Base-by-base conservation (phyloP, 768 basidiomycete species). In the Leccinum fibrillosum region DNA sequence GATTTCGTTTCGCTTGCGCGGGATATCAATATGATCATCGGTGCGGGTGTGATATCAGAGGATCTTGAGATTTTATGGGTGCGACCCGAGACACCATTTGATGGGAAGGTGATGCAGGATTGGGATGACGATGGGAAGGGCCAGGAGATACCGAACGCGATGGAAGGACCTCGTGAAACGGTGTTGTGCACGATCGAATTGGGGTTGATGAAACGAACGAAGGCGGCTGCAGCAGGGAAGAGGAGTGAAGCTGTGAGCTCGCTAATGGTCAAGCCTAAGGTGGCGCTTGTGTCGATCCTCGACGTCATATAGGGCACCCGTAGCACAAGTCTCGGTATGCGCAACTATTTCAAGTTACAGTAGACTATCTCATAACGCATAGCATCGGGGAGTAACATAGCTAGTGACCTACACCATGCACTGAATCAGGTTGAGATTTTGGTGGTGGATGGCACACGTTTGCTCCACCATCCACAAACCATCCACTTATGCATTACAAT, bases 1-100 rank as follows among this genome's bases (percentile, higher is more conserved):
- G 61, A 69, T 13, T 74, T 86, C 42, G 76, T 81, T 39, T 72
- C 74, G 48, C 68, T 75, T 19, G 80, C 82, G 11, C 72, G 78
- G 37, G 73, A 72, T 11, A 64, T 86, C 35, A 83, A 82, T 45
- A 68, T 63, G 50, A 57, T 65, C 1, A 58, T 68, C 2, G 60
- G 64, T 1, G 62, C 62, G 21, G 70, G 63, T n/a, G 56, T 66
- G 11, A 53, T 70, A 2, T 70, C 64, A 8, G 68, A 66, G 11
- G 65, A 71, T 47, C 63, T 72, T 13, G 65, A 70, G 15, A 61
- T 71, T 13, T 26, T 48, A 25, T 9, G 54, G 32, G 49, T 59
- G 4, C 50, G 55, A 44, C 64, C 67, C 7, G 63, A 51, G 3
- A 19, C 37, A 5, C 13, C 3, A 10, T 68, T 66, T 21, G 60